Base-by-base conservation (phyloP, 176 grass and related monocot species). In the Juncus inflexus region DNA sequence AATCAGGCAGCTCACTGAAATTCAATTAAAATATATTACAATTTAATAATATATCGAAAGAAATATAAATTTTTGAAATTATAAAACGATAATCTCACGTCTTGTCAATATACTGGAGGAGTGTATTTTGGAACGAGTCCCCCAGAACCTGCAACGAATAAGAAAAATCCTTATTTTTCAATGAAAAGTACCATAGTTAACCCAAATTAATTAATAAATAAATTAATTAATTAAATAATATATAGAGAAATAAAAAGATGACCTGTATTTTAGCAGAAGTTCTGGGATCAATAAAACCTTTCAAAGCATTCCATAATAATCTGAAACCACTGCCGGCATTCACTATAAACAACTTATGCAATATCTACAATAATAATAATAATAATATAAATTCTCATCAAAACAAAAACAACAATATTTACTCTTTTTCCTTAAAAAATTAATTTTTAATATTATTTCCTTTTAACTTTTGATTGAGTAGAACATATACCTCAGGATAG, bases 301-400 rank as follows among this genome's bases (percentile, higher is more conserved):
- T 82, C 62, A 82, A 70, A 60, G 79, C 73, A 69, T 65, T 82
- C 79, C 73, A 82, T 53, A 82, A 50, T 72, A 82, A 77, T 76
- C 73, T 76, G 50, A 82, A 82, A 52, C 79, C 65, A 56, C 58
- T 82, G 3, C 79, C 72, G 10, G 79, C 79, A 76, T 82, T 76
- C 28, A 77, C 65, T 51, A 82, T 76, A 59, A 76, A 82, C 73
- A 76, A 58, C 51, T 82, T 82, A 41, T 77, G 57, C 50, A 82
- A 60, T 58, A 82, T 83, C 80, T 83, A 60, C 59, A n/a, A n/a
- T 47, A 5, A 47, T 47, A 5, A 47, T 6, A 9, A 60, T 36
- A 66, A 66, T 40, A n/a, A n/a, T n/a, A n/a, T n/a, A 40, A 19
- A 59, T 45, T 15, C 15, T 63, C n/a, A 15, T 62, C 76, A 42